These are phyloP conservation scores for Lentinula raphanica DNA, from an alignment of 768 basidiomycete genomes.

Conservation along the genomic window DNA sequence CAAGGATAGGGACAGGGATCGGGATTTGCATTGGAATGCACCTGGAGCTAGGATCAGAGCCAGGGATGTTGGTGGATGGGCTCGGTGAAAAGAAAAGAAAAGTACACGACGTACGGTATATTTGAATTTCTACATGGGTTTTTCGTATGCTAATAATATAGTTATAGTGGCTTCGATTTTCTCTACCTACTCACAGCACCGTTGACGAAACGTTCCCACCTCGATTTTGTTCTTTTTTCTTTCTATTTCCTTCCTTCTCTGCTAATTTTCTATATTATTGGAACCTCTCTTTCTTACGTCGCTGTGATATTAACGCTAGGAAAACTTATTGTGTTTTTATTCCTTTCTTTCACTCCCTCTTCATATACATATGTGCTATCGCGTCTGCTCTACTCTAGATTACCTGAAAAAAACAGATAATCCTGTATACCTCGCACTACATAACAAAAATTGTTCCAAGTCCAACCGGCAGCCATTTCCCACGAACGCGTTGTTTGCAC, in stretches of 20 bases:
- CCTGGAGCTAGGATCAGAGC: neutral
- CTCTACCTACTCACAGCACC: no score
- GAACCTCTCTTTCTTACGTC: no score
- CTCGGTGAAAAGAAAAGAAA: no score
- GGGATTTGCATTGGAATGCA: neutral
- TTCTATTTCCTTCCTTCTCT: neutral
- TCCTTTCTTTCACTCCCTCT: neutral
- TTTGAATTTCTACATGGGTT: neutral
- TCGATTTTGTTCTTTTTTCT: neutral
- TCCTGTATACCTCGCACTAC: neutral
- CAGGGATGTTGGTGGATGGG: neutral
- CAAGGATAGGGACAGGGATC: neutral
- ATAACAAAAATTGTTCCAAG: no score
- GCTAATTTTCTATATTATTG: neutral
- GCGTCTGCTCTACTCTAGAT: neutral
- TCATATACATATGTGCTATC: neutral
- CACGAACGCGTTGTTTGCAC: neutral
- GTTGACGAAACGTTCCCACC: no score
- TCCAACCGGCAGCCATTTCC: no score
- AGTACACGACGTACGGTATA: neutral
- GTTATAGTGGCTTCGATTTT: no score
- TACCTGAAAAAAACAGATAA: neutral
- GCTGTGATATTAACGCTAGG: neutral
- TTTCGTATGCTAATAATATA: no score
- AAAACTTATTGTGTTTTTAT: conserved; percentile 6